These are phyloP conservation scores for Podospora didyma DNA, from an alignment of 495 filamentous ascomycete species.

Conservation along the genomic window DNA sequence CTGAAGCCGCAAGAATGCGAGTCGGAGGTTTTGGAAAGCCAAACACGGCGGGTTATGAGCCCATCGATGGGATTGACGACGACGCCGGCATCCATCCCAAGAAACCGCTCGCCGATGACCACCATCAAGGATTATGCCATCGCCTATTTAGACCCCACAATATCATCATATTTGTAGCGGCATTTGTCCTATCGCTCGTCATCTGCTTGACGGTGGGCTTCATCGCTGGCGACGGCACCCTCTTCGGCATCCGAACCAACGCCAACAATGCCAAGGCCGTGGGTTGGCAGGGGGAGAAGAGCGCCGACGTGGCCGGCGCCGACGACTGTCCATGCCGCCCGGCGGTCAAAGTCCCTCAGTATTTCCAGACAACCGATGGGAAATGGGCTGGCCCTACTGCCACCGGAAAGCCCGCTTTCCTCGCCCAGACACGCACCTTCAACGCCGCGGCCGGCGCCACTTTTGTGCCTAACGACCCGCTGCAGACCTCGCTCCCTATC, in stretches of 20 bases:
- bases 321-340: slow-evolving; percentile 14
- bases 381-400: slow-evolving; percentile 48
- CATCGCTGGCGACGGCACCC: slow-evolving; percentile 9
- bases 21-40: not conserved
- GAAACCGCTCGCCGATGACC: not conserved
- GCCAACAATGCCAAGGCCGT: not conserved
- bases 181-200: slow-evolving; percentile 12
- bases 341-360: slow-evolving; percentile 40
- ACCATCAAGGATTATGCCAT: not conserved
- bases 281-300: not conserved
- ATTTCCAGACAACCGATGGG: slow-evolving; percentile 51
- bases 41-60: slow-evolving; percentile 8
- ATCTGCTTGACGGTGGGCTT: slow-evolving; percentile 13
- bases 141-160: not conserved
- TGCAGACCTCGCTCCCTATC: slow-evolving; percentile 56
- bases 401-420: slow-evolving; percentile 53
- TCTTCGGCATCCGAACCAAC: slow-evolving; percentile 4
- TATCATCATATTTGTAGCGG: not conserved
- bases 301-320: not conserved
- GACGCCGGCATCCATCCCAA: not conserved
- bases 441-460: slow-evolving; percentile 32
- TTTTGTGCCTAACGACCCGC: slow-evolving; percentile 52
- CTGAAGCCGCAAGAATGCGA: too few species aligned
- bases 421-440: slow-evolving; percentile 56
- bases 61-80: slow-evolving; percentile 10